A percentile compares a stretch with the other conserved stretches of the same genome.
Conservation (phyloP, 345 rosid genomes). For the Citrus cavaleriei region DNA sequence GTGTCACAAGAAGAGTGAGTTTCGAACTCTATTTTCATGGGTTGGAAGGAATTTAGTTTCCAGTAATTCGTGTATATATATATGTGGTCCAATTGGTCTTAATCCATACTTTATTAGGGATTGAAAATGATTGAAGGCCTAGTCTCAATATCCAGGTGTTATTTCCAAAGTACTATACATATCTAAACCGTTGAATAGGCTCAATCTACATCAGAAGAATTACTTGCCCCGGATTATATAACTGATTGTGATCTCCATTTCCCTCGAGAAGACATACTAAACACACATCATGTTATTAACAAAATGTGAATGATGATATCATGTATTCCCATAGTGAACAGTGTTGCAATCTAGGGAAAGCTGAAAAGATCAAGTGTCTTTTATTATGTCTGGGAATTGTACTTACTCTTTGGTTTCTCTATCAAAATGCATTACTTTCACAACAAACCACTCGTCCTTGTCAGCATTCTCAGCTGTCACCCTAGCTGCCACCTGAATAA, state of each 20-base stretch:
- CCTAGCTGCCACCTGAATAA: slow-evolving; percentile 84
- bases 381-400: not conserved
- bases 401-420: slow-evolving; percentile 92
- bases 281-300: not conserved
- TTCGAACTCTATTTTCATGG: not conserved
- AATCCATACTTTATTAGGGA: not conserved
- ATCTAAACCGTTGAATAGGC: not conserved
- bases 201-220: not conserved
- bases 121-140: not conserved
- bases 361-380: not conserved
- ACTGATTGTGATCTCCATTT: not conserved
- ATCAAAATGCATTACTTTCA: slow-evolving; percentile 87
- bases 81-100: not conserved
- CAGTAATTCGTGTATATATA: no score
- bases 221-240: not conserved
- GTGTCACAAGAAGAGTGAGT: no score
- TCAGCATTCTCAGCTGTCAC: slow-evolving; percentile 76
- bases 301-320: not conserved
- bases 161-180: not conserved
- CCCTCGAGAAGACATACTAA: not conserved
- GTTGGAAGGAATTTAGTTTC: not conserved
- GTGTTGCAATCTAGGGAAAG: not conserved
- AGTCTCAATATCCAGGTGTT: not conserved
- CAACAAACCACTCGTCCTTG: slow-evolving; percentile 91
- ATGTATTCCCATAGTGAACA: not conserved